phyloP scores from a whole-genome alignment of 129 eudicot species.

The Helianthus tuberosus region DNA sequence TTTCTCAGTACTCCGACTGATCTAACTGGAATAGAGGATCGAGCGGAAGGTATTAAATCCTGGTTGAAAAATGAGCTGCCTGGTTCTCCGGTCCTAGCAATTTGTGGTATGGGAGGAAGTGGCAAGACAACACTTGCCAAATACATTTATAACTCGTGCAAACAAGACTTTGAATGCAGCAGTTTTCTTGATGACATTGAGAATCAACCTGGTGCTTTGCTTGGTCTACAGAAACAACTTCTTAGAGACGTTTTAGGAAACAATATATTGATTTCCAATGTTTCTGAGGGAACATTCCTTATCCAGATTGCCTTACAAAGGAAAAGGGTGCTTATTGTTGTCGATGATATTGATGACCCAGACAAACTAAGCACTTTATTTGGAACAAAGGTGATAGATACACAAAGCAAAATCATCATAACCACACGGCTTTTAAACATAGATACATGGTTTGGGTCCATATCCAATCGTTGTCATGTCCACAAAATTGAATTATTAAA shows the following conservation, averaged over 20 bases:
- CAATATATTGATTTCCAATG: neutral
- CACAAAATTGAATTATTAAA: neutral
- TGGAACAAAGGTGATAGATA: neutral
- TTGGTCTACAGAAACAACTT: constrained; percentile 22
- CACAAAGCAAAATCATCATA: constrained; percentile 20
- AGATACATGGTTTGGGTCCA: constrained; percentile 12
- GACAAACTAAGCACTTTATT: constrained; percentile 16
- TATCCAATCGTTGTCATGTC: neutral
- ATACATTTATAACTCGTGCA: constrained; percentile 12
- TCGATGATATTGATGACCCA: constrained; percentile 26
- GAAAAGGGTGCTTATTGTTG: neutral
- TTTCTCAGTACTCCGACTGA: neutral
- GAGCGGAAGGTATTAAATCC: constrained; percentile 7
- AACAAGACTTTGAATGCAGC: neutral
- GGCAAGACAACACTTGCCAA: neutral
- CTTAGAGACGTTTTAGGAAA: neutral
- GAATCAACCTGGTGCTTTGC: constrained; percentile 5
- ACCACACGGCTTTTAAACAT: constrained; percentile 13
- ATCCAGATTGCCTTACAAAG: neutral
- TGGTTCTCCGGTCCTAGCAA: neutral
- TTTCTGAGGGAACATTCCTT: neutral
- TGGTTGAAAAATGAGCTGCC: constrained; percentile 8
- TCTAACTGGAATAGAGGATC: constrained; percentile 9
- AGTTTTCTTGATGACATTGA: constrained; percentile 11
- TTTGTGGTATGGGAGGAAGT: constrained; percentile 28